phyloP scores from a whole-genome alignment of 75 land plant genomes.

The Sequoiadendron giganteum region DNA sequence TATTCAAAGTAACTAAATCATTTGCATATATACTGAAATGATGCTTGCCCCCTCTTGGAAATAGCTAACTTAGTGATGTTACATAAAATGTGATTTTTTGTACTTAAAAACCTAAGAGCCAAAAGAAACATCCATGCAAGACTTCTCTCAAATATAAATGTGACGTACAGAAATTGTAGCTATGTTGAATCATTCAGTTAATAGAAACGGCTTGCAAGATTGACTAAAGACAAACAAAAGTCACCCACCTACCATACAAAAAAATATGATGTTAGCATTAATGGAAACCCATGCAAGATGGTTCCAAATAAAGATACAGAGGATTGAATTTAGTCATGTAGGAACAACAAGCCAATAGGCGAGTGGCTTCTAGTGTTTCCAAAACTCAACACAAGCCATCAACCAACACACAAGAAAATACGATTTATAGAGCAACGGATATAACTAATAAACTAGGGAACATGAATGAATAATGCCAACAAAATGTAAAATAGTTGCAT shows the following conservation, averaged over 20 bases:
- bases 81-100: background rate
- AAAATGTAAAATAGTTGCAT: background rate
- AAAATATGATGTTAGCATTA: background rate
- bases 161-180: background rate
- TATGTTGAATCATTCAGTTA: background rate
- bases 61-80: background rate
- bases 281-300: background rate
- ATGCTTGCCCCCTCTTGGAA: background rate
- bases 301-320: background rate
- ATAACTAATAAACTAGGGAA: background rate
- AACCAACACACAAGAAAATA: background rate
- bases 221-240: background rate
- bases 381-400: background rate
- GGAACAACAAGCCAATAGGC: background rate
- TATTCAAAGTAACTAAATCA: background rate
- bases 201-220: background rate
- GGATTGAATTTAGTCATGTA: background rate
- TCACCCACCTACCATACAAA: background rate
- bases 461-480: background rate
- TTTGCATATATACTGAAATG: background rate
- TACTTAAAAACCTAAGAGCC: background rate
- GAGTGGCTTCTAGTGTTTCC: background rate
- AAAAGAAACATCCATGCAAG: background rate
- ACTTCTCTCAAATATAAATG: background rate
- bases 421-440: background rate